Base-by-base conservation (phyloP, 1,139 yeast genomes). In the Geotrichum europaeum region DNA sequence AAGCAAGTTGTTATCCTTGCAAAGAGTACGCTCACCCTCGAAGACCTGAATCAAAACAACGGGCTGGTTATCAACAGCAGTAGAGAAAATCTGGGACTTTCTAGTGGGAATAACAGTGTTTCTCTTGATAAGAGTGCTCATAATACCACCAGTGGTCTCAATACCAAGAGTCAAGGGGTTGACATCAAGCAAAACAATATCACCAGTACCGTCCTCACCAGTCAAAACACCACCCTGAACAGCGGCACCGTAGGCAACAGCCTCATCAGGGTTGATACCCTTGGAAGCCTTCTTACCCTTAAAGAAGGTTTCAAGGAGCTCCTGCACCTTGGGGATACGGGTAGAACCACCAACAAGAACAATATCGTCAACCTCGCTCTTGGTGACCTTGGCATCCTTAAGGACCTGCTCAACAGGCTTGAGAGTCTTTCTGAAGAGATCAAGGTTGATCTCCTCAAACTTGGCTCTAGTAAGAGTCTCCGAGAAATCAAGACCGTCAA, bases 181-280 rank as follows among this genome's bases (percentile, higher is more conserved):
- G 71, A 89, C 97, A 80, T 90, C 97, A 73, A 90, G 83, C 73
- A 90, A 80, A 71, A 90, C 86, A 73, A 90, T 83, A 76, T 89
- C 96, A 75, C 89, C 96, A 62, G 90, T 87, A 64, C 81, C 81
- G 64, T 83, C 83, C 78, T 89, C 95, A 77, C 97, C 97, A 66
- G 95, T 84, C 68, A 91, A 80, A 69, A 91, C 92, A 83, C 97
- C 97, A 64, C 96, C 97, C 81, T 91, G 98, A 73, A 89, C 97
- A 73, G 97, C 97, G 74, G 97, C 97, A 87, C 97, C 97, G 84
- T 89, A 89, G 76, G 97, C 97, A 80, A 89, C 96, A 77, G 96
- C 96, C 84, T 89, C 96, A 84, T 89, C 97, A 63, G 97, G 97
- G 81, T 91, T 91, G 73, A 91, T 90, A 79, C 96, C 96, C 83